phyloP scores from a whole-genome alignment of 371 early-diverging fungal genomes.

The Mucor mucedo region DNA sequence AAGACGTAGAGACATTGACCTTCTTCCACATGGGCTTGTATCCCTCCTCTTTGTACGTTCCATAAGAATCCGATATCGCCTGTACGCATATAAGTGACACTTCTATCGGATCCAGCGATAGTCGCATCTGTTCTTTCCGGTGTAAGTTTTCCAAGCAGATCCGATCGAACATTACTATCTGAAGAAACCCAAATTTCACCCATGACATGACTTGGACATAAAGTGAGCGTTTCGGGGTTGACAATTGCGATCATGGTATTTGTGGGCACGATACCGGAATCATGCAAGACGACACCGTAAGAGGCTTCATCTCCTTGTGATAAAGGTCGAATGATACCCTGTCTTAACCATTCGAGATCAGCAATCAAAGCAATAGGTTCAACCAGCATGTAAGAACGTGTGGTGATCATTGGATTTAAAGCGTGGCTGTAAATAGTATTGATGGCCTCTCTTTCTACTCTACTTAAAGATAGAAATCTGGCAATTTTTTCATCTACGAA shows the following conservation, averaged over 20 bases:
- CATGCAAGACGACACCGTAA: constrained; percentile 67
- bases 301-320: constrained; percentile 53
- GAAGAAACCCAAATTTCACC: constrained; percentile 89
- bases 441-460: constrained; percentile 66
- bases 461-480: constrained; percentile 57
- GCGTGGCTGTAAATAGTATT: constrained; percentile 73
- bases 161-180: constrained; percentile 58
- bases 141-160: constrained; percentile 32
- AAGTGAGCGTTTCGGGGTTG: constrained; percentile 65
- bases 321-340: constrained; percentile 63
- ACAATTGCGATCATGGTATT: constrained; percentile 86
- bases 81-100: constrained; percentile 73
- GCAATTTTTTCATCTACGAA: constrained; percentile 32
- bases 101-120: constrained; percentile 65
- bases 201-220: constrained; percentile 69
- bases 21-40: constrained; percentile 53
- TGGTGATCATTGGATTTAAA: constrained; percentile 77
- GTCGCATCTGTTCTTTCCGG: constrained; percentile 35
- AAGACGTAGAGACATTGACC: constrained; percentile 76
- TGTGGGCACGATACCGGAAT: constrained; percentile 75
- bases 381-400: constrained; percentile 76
- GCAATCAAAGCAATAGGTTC: constrained; percentile 67
- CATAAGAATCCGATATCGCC: constrained; percentile 86
- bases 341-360: constrained; percentile 65
- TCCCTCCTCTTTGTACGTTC: constrained; percentile 40